Percentiles rank a stretch among this genome's conserved stretches.
These are phyloP conservation scores for Cryphonectria japonica DNA, from an alignment of 2,329 filamentous ascomycete genomes.

Conservation along the genomic window DNA sequence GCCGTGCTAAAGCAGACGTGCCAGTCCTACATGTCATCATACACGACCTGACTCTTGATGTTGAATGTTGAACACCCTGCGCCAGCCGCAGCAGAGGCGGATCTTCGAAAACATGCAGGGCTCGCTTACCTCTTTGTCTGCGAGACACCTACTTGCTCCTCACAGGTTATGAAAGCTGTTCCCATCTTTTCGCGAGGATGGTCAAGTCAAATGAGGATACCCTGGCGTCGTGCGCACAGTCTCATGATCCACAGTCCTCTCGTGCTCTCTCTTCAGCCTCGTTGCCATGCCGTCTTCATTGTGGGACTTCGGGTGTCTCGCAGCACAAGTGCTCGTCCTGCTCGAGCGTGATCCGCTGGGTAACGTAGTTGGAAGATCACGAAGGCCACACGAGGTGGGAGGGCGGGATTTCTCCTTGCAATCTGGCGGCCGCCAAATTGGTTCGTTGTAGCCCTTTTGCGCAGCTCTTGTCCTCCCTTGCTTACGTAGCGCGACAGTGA, in stretches of 20 bases:
- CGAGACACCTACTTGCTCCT: background rate
- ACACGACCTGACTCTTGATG: background rate
- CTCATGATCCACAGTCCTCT: background rate
- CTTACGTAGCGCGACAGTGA: background rate
- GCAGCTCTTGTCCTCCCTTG: background rate
- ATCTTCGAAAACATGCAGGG: background rate
- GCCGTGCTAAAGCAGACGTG: background rate
- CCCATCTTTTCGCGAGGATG: background rate
- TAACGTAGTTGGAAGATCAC: background rate
- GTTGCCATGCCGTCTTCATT: background rate
- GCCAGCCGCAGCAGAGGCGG: background rate
- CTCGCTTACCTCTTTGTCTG: background rate
- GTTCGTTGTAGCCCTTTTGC: background rate
- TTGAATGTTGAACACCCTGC: too few species aligned
- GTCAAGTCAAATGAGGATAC: background rate
- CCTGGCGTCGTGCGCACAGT: background rate
- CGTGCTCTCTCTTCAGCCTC: slow-evolving; percentile 25
- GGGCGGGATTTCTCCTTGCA: background rate
- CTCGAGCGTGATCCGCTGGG: background rate
- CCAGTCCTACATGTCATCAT: slow-evolving; percentile 9
- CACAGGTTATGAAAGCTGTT: background rate
- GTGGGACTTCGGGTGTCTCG: slow-evolving; percentile 21
- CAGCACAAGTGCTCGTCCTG: slow-evolving; percentile 21
- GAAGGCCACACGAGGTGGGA: background rate
- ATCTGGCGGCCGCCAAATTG: background rate